Evolutionary conservation across 306 rosid genomes (phyloP), one percentile per base, ranked within the genome.

Genomic region (Quercus engelmannii): DNA sequence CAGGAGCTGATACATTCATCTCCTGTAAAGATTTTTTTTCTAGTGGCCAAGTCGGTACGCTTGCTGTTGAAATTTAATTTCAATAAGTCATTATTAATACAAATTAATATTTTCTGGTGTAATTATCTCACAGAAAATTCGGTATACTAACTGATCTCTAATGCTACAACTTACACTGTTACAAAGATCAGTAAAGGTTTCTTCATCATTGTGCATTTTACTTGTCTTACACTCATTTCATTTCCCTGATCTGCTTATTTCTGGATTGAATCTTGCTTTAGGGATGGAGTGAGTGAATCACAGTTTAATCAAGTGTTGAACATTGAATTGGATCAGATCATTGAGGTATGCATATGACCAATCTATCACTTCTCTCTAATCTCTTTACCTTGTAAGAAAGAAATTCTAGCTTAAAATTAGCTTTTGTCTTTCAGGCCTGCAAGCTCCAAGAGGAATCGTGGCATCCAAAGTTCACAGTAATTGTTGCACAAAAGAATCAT

Each of bases 261-360:
- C 23, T 13, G 14, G 46, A 3, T 41, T 41, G 12, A 41, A 41
- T 73, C 80, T 21, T 68, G 5, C 57, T 38, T 49, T 61, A 86
- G 89, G 81, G 87, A 83, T 71, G 89, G 89, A 31, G 89, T 86
- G 31, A 83, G 89, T 74, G 89, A 86, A 51, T 69, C 87, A 4
- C 81, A 86, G 69, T 86, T 86, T 80, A 86, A 64, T 69, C 85
- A 86, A 26, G 79, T 86, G 18, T 51, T 86, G 25, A 83, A 86
- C 71, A 38, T 46, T 49, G 89, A 86, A 51, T 71, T 86, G 1
- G 26, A 51, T n/a, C 74, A 83, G 55, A 86, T 83, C 25, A 86
- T 80, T 17, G 57, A 83, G 89, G 89, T 83, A 35, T 58, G 28
- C 19, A 61, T 57, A 20, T 20, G 5, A 15, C 28, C 56, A 17